Evolutionary conservation across 805 yeast species (phyloP).

Genomic region (Danielia reshetovae): DNA sequence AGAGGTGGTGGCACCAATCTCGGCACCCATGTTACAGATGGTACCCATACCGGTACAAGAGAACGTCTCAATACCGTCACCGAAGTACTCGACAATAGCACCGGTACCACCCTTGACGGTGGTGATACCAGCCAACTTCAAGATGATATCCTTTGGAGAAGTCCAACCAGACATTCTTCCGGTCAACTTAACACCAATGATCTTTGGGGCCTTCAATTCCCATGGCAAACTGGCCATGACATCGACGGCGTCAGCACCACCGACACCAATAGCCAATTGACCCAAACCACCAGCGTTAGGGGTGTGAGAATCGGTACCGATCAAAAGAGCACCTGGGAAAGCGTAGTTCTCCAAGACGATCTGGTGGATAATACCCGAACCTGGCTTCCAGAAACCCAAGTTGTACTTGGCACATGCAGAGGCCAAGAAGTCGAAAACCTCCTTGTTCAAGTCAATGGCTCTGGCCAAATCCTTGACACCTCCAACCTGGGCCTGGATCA

Average conservation of each 20-base stretch:
- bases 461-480: conserved; percentile 80
- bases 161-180: conserved; percentile 94
- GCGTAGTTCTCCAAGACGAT: conserved; percentile 95
- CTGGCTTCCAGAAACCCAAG: conserved; percentile 98
- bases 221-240: conserved; percentile 92
- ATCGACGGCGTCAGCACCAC: conserved; percentile 99
- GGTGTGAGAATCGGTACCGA: conserved; percentile 97
- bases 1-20: conserved; percentile 97
- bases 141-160: conserved; percentile 93
- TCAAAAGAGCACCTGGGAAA: conserved; percentile 93
- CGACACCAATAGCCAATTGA: conserved; percentile 97
- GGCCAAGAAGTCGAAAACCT: conserved; percentile 88
- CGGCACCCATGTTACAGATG: conserved; percentile 99
- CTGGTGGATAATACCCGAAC: conserved; percentile 97
- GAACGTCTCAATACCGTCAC: conserved; percentile 88
- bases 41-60: conserved; percentile 99
- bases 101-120: conserved; percentile 99
- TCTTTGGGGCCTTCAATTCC: conserved; percentile 97
- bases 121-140: conserved; percentile 87
- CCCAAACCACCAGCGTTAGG: conserved; percentile 99
- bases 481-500: conserved; percentile 94
- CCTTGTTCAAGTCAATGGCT: conserved; percentile 86
- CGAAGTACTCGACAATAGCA: conserved; percentile 91
- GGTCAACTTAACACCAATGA: conserved; percentile 90
- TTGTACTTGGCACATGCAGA: conserved; percentile 92